Evolutionary conservation across 2,329 filamentous ascomycete genomes (phyloP), one percentile per base, ranked within the genome.

Genomic region (Colletotrichum australisinense): DNA sequence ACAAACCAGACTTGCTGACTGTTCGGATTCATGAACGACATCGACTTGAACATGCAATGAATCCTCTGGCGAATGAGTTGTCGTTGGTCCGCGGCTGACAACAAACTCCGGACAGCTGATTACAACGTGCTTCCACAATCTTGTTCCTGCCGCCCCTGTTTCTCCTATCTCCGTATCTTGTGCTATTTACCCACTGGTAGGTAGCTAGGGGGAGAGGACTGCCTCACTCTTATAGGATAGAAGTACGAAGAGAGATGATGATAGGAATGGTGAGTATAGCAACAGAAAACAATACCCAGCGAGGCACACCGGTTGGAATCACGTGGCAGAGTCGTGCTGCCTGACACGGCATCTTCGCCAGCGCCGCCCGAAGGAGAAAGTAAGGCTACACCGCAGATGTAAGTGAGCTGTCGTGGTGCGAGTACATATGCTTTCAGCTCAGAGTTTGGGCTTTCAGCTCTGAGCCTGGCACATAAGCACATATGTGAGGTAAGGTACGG

Each of bases 1-100:
- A 74, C 72, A 70, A 70, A 62, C 63, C 38, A 30, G 26, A n/a
- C 28, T 67, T 56, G 63, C 57, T 68, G 64, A 56, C 49, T 32
- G 16, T 55, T 46, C 38, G 53, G 32, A 9, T 30, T 35, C 32
- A 35, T 42, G 38, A 57, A 57, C 35, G 19, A 65, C 63, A 12
- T 38, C 30, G 14, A n/a, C n/a, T 11, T 16, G 22, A 49, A 49
- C 42, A 49, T 49, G 42, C 19, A 49, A 49, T n/a, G 42, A 49
- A 49, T 49, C 42, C 42, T 49, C 19, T 49, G 42, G 42, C 0
- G 1, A 49, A 49, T 22, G 19, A 49, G 9, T 5, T 49, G 7
- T n/a, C 19, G 42, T 11, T 49, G 42, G 19, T 49, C 42, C 19
- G 42, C 42, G 19, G 19, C 42, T 22, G 19, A 49, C 42, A n/a